Conservation (phyloP, 1,139 yeast genomes). For the Hansenula lynferdii region DNA sequence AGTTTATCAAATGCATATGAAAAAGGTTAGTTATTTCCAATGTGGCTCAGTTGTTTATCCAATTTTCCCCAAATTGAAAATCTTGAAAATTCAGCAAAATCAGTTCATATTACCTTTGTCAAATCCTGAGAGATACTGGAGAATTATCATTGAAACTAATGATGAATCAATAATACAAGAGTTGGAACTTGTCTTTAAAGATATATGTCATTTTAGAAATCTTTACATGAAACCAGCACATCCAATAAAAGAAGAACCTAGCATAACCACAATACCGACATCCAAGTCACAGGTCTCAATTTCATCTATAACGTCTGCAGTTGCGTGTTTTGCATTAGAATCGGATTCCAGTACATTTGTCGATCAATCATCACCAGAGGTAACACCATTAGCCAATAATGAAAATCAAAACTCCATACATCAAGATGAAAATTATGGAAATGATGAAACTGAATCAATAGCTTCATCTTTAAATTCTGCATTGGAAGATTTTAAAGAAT, state of each 20-base stretch:
- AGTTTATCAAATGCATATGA: constrained; percentile 59
- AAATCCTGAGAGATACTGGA: constrained; percentile 73
- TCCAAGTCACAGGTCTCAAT: constrained; percentile 14
- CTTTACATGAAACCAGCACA: constrained; percentile 21
- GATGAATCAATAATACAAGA: constrained; percentile 29
- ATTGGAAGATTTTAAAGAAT: constrained; percentile 38
- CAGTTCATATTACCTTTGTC: constrained; percentile 62
- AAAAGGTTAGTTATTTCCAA: constrained; percentile 55
- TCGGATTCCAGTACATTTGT: constrained; percentile 22
- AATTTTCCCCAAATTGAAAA: constrained; percentile 53
- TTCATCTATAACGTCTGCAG: constrained; percentile 25
- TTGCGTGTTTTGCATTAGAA: constrained; percentile 27
- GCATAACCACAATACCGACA: constrained; percentile 3
- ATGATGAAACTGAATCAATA: constrained; percentile 9
- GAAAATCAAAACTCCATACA: not conserved
- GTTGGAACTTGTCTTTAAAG: constrained; percentile 36
- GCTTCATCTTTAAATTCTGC: constrained; percentile 46
- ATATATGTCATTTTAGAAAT: constrained; percentile 43
- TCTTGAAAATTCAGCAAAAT: constrained; percentile 46
- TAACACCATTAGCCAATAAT: not conserved
- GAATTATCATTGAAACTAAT: constrained; percentile 42
- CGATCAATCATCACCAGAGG: constrained; percentile 5
- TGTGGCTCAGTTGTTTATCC: constrained; percentile 65
- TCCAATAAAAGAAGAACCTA: not conserved
- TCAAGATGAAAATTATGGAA: not conserved